Conservation (phyloP, 2,329 filamentous ascomycete genomes). For the Sporothrix humicola region DNA sequence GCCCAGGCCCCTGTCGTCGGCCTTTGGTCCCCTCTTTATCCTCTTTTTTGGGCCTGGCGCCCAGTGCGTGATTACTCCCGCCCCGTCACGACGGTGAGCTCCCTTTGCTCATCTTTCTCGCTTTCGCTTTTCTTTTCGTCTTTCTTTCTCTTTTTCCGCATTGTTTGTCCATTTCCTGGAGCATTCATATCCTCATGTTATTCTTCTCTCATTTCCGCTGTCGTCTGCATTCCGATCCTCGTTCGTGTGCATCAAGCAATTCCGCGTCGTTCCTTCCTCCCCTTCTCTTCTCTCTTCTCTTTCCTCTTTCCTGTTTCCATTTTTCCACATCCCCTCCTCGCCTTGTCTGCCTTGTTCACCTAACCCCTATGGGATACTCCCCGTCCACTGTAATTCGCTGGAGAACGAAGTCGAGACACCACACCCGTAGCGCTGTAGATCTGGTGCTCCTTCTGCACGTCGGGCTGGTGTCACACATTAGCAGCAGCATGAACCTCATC, state of each 20-base stretch:
- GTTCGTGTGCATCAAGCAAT: background rate
- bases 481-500: background rate
- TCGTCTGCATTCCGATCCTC: background rate
- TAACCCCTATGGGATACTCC: background rate
- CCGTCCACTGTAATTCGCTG: conserved; percentile 1
- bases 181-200: too few relatives aligned
- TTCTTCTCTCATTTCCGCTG: conserved; percentile 3
- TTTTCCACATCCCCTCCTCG: background rate
- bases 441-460: background rate
- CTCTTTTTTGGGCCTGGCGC: background rate
- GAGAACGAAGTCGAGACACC: background rate
- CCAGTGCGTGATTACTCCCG: background rate
- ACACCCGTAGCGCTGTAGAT: background rate
- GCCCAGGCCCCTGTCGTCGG: conserved; percentile 3
- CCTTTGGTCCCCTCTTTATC: background rate
- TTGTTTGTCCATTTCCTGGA: too few relatives aligned
- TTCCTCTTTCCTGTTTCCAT: background rate
- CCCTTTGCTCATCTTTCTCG: too few relatives aligned
- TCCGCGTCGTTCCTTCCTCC: background rate
- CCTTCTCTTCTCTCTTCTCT: too few relatives aligned
- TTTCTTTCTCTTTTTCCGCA: background rate
- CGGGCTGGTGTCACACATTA: background rate
- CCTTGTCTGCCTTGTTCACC: background rate
- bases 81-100: background rate
- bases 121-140: background rate